Percentiles rank a stretch among this genome's conserved stretches.
Conservation (phyloP, 805 yeast species). For the Metschnikowia kofuensis region DNA sequence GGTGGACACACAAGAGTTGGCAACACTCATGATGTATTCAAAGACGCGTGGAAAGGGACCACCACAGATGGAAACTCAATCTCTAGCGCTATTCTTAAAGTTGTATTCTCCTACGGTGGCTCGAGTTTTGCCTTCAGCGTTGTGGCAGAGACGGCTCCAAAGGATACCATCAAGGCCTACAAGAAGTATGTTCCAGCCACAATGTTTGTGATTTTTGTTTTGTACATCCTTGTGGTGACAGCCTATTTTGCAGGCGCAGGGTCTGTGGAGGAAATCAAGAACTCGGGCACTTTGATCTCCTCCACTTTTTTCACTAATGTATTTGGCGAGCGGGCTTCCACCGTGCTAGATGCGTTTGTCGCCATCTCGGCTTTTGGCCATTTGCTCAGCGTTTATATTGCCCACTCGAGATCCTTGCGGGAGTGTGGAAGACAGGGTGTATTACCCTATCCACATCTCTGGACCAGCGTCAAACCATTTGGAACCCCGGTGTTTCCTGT, state of each 20-base stretch:
- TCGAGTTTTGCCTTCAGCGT: slow-evolving; percentile 38
- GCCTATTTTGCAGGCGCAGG: slow-evolving; percentile 31
- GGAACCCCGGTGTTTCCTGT: slow-evolving; percentile 30
- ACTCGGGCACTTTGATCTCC: slow-evolving; percentile 29
- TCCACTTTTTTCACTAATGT: slow-evolving; percentile 28
- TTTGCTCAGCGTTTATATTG: slow-evolving; percentile 25
- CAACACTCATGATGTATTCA: slow-evolving; percentile 31
- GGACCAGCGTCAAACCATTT: slow-evolving; percentile 31
- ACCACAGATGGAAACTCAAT: slow-evolving; percentile 42
- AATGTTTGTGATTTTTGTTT: slow-evolving; percentile 27
- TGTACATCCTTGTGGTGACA: slow-evolving; percentile 32
- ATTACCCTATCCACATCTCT: slow-evolving; percentile 26
- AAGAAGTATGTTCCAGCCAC: slow-evolving; percentile 28
- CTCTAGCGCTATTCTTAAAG: slow-evolving; percentile 43
- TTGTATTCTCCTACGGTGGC: slow-evolving; percentile 44
- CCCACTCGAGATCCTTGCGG: slow-evolving; percentile 30
- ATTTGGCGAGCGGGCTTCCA: slow-evolving; percentile 26
- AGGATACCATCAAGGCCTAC: slow-evolving; percentile 25
- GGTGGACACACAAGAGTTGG: slow-evolving; percentile 35
- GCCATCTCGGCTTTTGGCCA: slow-evolving; percentile 34
- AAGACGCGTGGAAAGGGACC: slow-evolving; percentile 38
- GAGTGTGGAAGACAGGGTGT: slow-evolving; percentile 36
- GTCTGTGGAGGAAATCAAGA: slow-evolving; percentile 23
- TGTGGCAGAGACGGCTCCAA: slow-evolving; percentile 29
- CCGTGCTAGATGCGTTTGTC: slow-evolving; percentile 24